phyloP scores from a whole-genome alignment of 176 grass and related monocot species.

The Ensete glaucum region DNA sequence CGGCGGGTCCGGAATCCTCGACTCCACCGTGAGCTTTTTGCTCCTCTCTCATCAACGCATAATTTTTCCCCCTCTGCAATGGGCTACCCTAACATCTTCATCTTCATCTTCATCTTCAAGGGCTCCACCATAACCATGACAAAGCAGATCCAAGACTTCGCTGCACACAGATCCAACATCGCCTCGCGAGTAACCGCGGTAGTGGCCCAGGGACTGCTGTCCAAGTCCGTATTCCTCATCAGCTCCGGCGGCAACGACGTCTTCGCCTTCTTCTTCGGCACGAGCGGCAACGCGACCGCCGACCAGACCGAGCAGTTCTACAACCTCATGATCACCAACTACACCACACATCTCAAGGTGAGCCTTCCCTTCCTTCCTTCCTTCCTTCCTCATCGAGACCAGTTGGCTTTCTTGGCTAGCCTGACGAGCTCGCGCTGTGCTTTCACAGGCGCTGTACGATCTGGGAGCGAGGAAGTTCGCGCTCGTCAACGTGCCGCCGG shows the following conservation, averaged over 20 bases:
- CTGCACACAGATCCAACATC: slow-evolving; percentile 21
- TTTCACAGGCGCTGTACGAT: slow-evolving; percentile 18
- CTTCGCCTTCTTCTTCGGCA: slow-evolving; percentile 45
- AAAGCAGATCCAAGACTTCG: slow-evolving; percentile 23
- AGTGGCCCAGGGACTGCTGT: neutral
- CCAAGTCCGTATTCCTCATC: slow-evolving; percentile 50
- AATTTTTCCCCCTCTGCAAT: neutral
- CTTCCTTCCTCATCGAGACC: neutral
- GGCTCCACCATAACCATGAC: slow-evolving; percentile 28
- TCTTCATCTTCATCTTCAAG: slow-evolving; percentile 7
- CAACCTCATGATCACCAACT: slow-evolving; percentile 21
- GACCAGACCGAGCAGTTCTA: slow-evolving; percentile 29
- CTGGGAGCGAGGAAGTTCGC: slow-evolving; percentile 46
- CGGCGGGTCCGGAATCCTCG: slow-evolving; percentile 36
- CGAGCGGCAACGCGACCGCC: slow-evolving; percentile 32
- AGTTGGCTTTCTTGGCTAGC: neutral
- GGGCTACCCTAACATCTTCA: neutral
- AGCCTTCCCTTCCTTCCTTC: neutral
- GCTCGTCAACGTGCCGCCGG: slow-evolving; percentile 35
- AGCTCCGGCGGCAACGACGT: slow-evolving; percentile 80
- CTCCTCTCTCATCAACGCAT: neutral
- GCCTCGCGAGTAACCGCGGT: neutral
- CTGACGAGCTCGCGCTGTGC: neutral
- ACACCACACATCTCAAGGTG: slow-evolving; percentile 42
- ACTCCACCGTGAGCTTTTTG: slow-evolving; percentile 26